Percentiles rank a stretch among this genome's conserved stretches.
phyloP scores from a whole-genome alignment of 2,329 filamentous ascomycete genomes.

The Lasiodiplodia gonubiensis region DNA sequence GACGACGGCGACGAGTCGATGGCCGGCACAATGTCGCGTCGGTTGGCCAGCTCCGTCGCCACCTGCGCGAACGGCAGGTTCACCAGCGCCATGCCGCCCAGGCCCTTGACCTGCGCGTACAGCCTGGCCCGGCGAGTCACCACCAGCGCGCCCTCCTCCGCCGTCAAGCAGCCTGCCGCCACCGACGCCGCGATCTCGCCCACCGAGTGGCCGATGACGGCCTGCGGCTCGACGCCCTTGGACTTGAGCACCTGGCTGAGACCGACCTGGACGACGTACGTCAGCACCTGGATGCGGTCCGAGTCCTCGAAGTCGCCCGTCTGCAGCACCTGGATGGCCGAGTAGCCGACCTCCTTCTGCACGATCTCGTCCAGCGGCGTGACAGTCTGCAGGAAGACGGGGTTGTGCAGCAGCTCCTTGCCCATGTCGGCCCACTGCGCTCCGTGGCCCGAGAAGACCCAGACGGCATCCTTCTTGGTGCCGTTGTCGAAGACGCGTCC shows the following conservation, averaged over 20 bases:
- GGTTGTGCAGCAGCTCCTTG: slow-evolving; percentile 41
- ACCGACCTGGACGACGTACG: slow-evolving; percentile 46
- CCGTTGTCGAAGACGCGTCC: slow-evolving; percentile 30
- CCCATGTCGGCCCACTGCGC: slow-evolving; percentile 52
- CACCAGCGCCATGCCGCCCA: slow-evolving; percentile 42
- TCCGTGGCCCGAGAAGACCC: slow-evolving; percentile 54
- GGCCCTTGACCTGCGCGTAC: slow-evolving; percentile 41
- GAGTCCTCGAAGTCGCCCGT: slow-evolving; percentile 37
- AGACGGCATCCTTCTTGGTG: slow-evolving; percentile 37
- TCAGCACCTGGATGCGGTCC: slow-evolving; percentile 43
- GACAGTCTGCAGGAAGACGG: slow-evolving; percentile 38
- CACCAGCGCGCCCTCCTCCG: slow-evolving; percentile 45
- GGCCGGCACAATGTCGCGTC: slow-evolving; percentile 40
- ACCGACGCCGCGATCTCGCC: slow-evolving; percentile 52
- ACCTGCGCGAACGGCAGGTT: slow-evolving; percentile 41
- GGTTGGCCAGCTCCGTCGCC: slow-evolving; percentile 33
- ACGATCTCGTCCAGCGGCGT: slow-evolving; percentile 36
- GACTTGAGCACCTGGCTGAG: slow-evolving; percentile 40
- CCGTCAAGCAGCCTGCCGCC: slow-evolving; percentile 41
- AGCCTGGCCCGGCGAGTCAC: slow-evolving; percentile 43
- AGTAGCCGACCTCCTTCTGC: slow-evolving; percentile 34
- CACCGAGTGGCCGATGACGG: slow-evolving; percentile 51
- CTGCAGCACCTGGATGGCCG: slow-evolving; percentile 31
- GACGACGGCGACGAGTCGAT: slow-evolving; percentile 46
- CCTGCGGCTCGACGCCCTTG: slow-evolving; percentile 42